phyloP scores from a whole-genome alignment of 2,329 filamentous ascomycete species.

The Fusarium sterilihyphosum region DNA sequence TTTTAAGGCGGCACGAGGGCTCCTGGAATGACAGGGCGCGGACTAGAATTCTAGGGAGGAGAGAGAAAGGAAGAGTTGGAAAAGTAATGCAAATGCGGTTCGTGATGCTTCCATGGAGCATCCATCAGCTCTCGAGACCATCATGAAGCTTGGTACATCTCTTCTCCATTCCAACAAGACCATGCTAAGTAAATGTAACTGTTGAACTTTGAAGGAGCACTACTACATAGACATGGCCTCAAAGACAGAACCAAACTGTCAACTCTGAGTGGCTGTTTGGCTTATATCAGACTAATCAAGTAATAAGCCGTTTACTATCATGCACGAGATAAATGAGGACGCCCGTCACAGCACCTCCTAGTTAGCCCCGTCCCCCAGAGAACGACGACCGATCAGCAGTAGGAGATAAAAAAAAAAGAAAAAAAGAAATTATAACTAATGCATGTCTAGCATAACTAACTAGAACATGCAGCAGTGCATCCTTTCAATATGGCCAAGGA shows the following conservation, averaged over 20 bases:
- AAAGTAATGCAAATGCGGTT: constrained; percentile 1
- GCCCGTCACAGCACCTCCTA: neutral
- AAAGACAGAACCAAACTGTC: neutral
- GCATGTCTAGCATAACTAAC: constrained; percentile 9
- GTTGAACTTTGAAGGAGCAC: neutral
- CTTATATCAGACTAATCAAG: constrained; percentile 8
- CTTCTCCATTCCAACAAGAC: neutral
- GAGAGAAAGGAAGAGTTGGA: neutral
- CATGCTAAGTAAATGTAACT: neutral
- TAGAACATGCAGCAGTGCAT: neutral
- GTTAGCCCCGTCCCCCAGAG: neutral
- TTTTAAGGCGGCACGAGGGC: neutral
- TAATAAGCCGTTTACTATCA: constrained; percentile 5
- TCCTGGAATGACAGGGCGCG: constrained; percentile 24
- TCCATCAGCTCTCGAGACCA: neutral
- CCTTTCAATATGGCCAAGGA: neutral
- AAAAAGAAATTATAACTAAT: constrained; percentile 13
- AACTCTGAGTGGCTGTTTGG: neutral
- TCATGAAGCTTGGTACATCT: neutral
- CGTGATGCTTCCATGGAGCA: constrained; percentile 1
- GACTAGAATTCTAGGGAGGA: constrained; percentile 17
- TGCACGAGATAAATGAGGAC: constrained; percentile 13
- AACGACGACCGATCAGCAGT: neutral
- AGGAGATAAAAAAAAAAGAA: neutral
- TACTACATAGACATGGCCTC: neutral